Percentiles rank a stretch among this genome's conserved stretches.
These are phyloP conservation scores for Trichocladium uniseriatum DNA, from an alignment of 495 filamentous ascomycete genomes.

Conservation along the genomic window DNA sequence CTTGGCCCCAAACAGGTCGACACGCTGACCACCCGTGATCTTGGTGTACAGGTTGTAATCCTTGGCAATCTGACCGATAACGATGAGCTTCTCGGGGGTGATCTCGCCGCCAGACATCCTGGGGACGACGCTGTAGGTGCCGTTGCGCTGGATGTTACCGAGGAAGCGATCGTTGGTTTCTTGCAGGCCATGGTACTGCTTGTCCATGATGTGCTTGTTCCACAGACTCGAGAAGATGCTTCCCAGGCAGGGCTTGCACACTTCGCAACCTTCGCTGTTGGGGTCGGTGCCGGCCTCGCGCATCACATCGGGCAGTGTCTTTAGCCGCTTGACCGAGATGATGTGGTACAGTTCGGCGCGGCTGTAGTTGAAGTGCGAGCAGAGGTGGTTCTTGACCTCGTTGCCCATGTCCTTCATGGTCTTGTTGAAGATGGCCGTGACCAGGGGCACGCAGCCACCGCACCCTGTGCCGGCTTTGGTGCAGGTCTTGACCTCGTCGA, in stretches of 20 bases:
- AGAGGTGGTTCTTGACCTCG: constrained; percentile 83
- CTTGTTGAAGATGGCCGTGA: constrained; percentile 87
- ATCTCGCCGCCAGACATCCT: constrained; percentile 84
- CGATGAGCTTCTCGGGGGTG: constrained; percentile 80
- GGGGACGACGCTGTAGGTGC: constrained; percentile 86
- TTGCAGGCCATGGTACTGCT: constrained; percentile 66
- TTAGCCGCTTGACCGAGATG: constrained; percentile 70
- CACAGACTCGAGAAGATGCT: constrained; percentile 79
- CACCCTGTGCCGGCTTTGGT: constrained; percentile 95
- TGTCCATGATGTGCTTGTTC: constrained; percentile 80
- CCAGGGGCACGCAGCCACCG: constrained; percentile 88
- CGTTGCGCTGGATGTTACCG: constrained; percentile 92
- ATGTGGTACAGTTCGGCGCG: constrained; percentile 89
- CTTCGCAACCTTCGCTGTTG: constrained; percentile 76
- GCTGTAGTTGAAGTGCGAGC: constrained; percentile 78
- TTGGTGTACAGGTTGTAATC: constrained; percentile 87
- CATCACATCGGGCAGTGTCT: constrained; percentile 76
- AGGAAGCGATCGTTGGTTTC: constrained; percentile 92
- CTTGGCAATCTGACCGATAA: constrained; percentile 81
- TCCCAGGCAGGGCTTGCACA: constrained; percentile 79
- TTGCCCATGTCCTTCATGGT: constrained; percentile 85
- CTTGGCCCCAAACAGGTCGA: constrained; percentile 91
- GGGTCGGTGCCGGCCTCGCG: constrained; percentile 64
- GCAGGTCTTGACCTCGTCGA: constrained; percentile 83
- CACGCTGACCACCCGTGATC: constrained; percentile 90